These are phyloP conservation scores for Picea mariana DNA, from an alignment of 83 land plant genomes.

Conservation along the genomic window DNA sequence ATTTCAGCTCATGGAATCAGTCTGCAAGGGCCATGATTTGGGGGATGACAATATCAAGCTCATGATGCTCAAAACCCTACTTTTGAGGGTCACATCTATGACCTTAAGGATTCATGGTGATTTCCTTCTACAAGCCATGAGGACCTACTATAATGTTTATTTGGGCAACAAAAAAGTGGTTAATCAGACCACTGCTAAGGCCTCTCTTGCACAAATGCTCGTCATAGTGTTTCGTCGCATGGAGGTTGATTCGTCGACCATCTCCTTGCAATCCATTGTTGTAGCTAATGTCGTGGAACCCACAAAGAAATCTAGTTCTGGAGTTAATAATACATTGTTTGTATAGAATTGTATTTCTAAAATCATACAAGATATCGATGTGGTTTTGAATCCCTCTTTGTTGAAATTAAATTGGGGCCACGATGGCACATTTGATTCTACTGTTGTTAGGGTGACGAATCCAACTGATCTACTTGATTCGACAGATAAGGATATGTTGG, in stretches of 20 bases:
- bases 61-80: slow-evolving; percentile 41
- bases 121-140: slow-evolving; percentile 30
- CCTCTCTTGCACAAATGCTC: slow-evolving; percentile 45
- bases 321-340: slow-evolving; percentile 35
- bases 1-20: slow-evolving; percentile 26
- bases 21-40: slow-evolving; percentile 41
- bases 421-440: slow-evolving; percentile 51
- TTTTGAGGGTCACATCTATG: slow-evolving; percentile 35
- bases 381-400: slow-evolving; percentile 25
- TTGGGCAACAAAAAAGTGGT: slow-evolving; percentile 33
- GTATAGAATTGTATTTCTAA: slow-evolving; percentile 45
- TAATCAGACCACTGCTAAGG: slow-evolving; percentile 52
- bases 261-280: slow-evolving; percentile 36
- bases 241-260: slow-evolving; percentile 47
- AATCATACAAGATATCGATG: too few species aligned
- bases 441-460: slow-evolving; percentile 40
- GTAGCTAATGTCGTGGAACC: slow-evolving; percentile 47
- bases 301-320: slow-evolving; percentile 25
- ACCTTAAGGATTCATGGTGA: slow-evolving; percentile 36
- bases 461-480: too few species aligned
- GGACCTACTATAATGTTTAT: slow-evolving; percentile 14
- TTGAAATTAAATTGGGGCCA: slow-evolving; percentile 19
- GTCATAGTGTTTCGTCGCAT: slow-evolving; percentile 46
- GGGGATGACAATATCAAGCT: slow-evolving; percentile 40
- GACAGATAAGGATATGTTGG: too few species aligned